Evolutionary conservation across 2,329 filamentous ascomycete species (phyloP).

Genomic region (Fusarium fracticaudum): DNA sequence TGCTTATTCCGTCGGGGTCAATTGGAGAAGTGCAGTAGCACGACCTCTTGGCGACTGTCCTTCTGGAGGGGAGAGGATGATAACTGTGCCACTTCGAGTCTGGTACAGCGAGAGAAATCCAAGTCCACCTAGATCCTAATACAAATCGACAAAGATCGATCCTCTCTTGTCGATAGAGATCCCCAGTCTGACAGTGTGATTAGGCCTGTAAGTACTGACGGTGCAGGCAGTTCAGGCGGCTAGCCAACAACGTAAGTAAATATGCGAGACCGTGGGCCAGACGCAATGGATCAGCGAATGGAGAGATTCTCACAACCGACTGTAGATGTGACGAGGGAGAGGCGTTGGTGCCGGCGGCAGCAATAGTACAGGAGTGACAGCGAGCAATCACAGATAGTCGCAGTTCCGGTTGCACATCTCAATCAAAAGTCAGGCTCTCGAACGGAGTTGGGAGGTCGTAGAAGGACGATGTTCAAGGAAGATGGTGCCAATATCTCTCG

Average conservation of each 20-base stretch:
- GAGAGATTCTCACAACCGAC: conserved; percentile 42
- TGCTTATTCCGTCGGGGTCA: conserved; percentile 21
- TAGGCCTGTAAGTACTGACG: conserved; percentile 25
- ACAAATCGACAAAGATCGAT: conserved; percentile 9
- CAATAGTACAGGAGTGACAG: conserved; percentile 30
- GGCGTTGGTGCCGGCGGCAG: conserved; percentile 36
- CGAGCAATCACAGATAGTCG: conserved; percentile 11
- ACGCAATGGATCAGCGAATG: conserved; percentile 40
- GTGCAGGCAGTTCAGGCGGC: conserved; percentile 38
- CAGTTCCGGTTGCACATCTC: conserved; percentile 11
- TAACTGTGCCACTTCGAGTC: conserved; percentile 6
- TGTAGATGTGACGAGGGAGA: conserved; percentile 42
- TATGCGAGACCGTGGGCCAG: conserved; percentile 44
- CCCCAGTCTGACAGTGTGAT: background rate
- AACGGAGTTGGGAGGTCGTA: background rate
- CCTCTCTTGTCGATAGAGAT: conserved; percentile 7
- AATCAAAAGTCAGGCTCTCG: conserved; percentile 5
- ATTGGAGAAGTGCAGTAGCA: background rate
- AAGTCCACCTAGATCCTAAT: background rate
- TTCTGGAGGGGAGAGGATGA: conserved; percentile 1
- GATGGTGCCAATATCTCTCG: conserved; percentile 13
- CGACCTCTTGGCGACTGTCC: background rate
- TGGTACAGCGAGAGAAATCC: background rate
- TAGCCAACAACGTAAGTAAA: conserved; percentile 36
- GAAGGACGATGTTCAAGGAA: conserved; percentile 3